Percentiles rank a stretch among this genome's conserved stretches.
phyloP scores from a whole-genome alignment of 768 basidiomycete species.

The Hypsizygus marmoreus region DNA sequence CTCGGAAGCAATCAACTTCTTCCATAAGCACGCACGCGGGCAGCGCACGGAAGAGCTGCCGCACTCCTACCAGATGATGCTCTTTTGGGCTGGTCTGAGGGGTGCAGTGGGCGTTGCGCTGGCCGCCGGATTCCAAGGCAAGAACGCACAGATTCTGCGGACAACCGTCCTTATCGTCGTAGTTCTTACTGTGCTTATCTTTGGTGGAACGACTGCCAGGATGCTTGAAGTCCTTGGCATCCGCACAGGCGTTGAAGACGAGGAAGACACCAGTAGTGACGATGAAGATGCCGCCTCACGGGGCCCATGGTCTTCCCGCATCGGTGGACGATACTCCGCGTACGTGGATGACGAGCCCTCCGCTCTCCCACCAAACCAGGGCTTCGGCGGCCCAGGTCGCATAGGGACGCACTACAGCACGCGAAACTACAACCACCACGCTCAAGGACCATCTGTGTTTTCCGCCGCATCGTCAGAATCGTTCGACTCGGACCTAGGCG shows the following conservation, averaged over 20 bases:
- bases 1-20: slow-evolving; percentile 92
- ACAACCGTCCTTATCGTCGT: slow-evolving; percentile 96
- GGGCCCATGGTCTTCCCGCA: slow-evolving; percentile 37
- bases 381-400: slow-evolving; percentile 32
- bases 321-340: slow-evolving; percentile 43
- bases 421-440: slow-evolving; percentile 64
- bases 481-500: slow-evolving; percentile 72
- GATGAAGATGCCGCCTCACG: slow-evolving; percentile 47
- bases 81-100: slow-evolving; percentile 97
- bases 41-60: slow-evolving; percentile 90
- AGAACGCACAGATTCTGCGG: slow-evolving; percentile 86
- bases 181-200: slow-evolving; percentile 90
- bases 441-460: slow-evolving; percentile 44
- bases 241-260: slow-evolving; percentile 92
- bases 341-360: slow-evolving; percentile 47
- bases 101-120: slow-evolving; percentile 98
- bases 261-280: slow-evolving; percentile 60
- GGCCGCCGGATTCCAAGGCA: slow-evolving; percentile 94
- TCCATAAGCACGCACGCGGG: slow-evolving; percentile 81
- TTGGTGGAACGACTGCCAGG: slow-evolving; percentile 94
- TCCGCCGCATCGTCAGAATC: slow-evolving; percentile 77
- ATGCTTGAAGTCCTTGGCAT: slow-evolving; percentile 99
- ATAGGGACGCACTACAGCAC: slow-evolving; percentile 62
- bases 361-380: slow-evolving; percentile 30
- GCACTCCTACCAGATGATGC: slow-evolving; percentile 99